A percentile compares a stretch with the other conserved stretches of the same genome.
phyloP scores from a whole-genome alignment of 2,329 filamentous ascomycete genomes.

The Penicillium freii region DNA sequence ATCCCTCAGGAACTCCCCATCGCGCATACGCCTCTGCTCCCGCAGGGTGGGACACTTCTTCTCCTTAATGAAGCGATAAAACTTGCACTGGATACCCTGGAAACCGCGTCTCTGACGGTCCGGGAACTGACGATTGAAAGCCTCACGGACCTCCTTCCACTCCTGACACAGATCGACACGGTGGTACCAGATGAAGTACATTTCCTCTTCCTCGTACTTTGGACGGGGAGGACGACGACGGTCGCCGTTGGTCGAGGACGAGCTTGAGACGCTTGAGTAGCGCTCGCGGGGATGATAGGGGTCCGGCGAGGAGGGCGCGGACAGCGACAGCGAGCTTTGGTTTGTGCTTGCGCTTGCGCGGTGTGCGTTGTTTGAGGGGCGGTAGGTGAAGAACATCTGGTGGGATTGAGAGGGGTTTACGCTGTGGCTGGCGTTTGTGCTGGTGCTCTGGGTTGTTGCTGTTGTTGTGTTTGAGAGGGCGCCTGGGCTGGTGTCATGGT shows the following conservation, averaged over 20 bases:
- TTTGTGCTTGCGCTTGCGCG: conserved; percentile 12
- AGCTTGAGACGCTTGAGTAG: conserved; percentile 44
- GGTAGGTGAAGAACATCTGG: conserved; percentile 5
- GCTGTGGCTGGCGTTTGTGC: neutral
- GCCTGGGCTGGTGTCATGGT: conserved; percentile 24
- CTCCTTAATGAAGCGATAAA: conserved; percentile 49
- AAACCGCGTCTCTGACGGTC: conserved; percentile 41
- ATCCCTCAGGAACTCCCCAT: conserved; percentile 41
- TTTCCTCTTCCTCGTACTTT: conserved; percentile 49
- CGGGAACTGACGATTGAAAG: conserved; percentile 46
- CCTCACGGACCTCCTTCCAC: conserved; percentile 47
- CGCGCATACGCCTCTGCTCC: conserved; percentile 42
- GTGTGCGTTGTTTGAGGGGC: neutral
- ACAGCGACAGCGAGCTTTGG: neutral
- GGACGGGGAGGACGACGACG: conserved; percentile 45
- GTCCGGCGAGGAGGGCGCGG: conserved; percentile 32
- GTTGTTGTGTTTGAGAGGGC: conserved; percentile 10
- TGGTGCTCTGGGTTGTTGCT: conserved; percentile 21
- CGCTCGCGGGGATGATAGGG: conserved; percentile 39
- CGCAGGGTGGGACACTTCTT: conserved; percentile 47
- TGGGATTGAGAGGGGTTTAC: neutral
- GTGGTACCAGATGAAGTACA: conserved; percentile 52
- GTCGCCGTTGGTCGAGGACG: conserved; percentile 36
- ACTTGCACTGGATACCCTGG: conserved; percentile 51
- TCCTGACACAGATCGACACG: conserved; percentile 47